Conservation (phyloP, 2,329 filamentous ascomycete genomes). For the Penicillium palitans region DNA sequence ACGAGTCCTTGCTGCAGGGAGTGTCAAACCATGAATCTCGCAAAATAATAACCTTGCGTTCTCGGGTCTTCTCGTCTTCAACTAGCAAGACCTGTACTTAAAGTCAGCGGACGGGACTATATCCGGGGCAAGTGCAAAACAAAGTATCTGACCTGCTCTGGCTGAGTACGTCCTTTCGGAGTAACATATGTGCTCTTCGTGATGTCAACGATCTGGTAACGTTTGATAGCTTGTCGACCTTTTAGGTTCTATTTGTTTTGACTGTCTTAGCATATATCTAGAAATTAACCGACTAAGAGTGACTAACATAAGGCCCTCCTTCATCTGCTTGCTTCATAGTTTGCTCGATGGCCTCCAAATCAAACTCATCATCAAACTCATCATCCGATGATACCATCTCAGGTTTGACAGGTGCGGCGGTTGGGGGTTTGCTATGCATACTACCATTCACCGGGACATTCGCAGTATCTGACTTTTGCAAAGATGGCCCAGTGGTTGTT, state of each 20-base stretch:
- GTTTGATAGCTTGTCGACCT: conserved; percentile 71
- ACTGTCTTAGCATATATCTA: conserved; percentile 61
- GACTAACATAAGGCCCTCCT: conserved; percentile 66
- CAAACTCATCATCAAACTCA: conserved; percentile 71
- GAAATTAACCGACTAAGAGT: conserved; percentile 38
- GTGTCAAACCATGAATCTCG: conserved; percentile 87
- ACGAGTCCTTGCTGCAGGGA: conserved; percentile 69
- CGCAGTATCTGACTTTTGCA: conserved; percentile 12
- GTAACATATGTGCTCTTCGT: conserved; percentile 68
- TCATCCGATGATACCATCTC: conserved; percentile 57
- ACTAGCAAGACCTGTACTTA: conserved; percentile 70
- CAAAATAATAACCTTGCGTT: conserved; percentile 68
- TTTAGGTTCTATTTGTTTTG: conserved; percentile 64
- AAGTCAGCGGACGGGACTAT: conserved; percentile 22
- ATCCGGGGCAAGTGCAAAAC: background rate
- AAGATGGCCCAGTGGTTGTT: conserved; percentile 15
- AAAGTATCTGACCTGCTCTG: conserved; percentile 66
- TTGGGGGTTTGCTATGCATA: background rate
- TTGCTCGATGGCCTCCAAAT: conserved; percentile 63
- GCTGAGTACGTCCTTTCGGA: conserved; percentile 58
- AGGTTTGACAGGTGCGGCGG: conserved; percentile 17
- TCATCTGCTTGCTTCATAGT: conserved; percentile 61
- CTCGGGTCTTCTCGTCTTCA: conserved; percentile 70
- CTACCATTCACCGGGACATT: background rate
- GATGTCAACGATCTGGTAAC: conserved; percentile 78